Percentiles rank a stretch among this genome's conserved stretches.
phyloP scores from a whole-genome alignment of 1,139 yeast species.

The Arxiozyma telluris region DNA sequence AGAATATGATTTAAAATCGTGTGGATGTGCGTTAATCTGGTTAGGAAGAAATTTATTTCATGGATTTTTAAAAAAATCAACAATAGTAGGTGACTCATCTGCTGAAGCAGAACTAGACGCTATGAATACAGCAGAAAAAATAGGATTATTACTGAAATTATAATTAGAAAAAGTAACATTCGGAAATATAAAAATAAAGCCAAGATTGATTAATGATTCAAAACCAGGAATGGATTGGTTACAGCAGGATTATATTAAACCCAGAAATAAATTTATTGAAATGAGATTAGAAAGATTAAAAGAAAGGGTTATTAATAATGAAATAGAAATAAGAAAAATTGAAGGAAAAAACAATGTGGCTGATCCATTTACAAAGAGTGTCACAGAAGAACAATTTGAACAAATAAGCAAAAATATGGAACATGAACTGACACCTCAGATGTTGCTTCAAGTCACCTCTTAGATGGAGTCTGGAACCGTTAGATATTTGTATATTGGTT shows the following conservation, averaged over 20 bases:
- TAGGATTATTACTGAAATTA: neutral
- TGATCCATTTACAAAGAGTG: conserved; percentile 1
- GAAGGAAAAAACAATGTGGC: neutral
- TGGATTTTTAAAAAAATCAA: conserved; percentile 1
- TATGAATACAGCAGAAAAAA: neutral
- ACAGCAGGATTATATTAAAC: conserved; percentile 1
- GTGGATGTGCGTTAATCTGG: conserved; percentile 5
- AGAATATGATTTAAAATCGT: conserved; percentile 6
- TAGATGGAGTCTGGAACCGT: neutral
- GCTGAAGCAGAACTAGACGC: conserved; percentile 8
- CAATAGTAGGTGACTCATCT: neutral
- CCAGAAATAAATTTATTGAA: conserved; percentile 3
- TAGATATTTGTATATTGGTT: neutral
- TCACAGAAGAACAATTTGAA: neutral
- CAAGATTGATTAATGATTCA: neutral
- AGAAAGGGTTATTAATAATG: neutral
- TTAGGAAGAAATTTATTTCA: conserved; percentile 1
- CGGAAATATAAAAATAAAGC: neutral
- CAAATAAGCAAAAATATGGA: neutral
- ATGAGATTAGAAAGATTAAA: neutral
- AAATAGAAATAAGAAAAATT: neutral
- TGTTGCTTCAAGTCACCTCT: neutral
- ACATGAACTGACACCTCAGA: neutral
- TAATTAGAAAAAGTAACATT: neutral
- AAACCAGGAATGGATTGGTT: conserved; percentile 3